These are phyloP conservation scores for Endocarpon pusillum DNA, from an alignment of 495 filamentous ascomycete genomes.

Conservation along the genomic window DNA sequence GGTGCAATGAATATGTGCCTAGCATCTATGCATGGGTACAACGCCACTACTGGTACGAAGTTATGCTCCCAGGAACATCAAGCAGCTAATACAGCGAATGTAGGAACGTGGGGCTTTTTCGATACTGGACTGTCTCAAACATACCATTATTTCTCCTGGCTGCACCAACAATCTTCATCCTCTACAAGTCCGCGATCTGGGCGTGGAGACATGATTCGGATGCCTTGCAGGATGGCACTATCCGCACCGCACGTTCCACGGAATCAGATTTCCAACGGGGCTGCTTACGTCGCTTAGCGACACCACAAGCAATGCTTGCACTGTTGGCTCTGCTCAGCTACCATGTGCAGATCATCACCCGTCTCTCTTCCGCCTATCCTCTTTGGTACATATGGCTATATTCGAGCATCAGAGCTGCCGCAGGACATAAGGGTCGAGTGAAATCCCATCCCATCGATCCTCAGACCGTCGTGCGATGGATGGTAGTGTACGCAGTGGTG, in stretches of 20 bases:
- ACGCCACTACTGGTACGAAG: constrained; percentile 63
- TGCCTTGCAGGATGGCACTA: constrained; percentile 1
- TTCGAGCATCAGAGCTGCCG: constrained; percentile 4
- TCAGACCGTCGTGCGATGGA: constrained; percentile 35
- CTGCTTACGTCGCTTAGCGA: constrained; percentile 32
- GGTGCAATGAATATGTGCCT: constrained; percentile 55
- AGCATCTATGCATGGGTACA: constrained; percentile 91
- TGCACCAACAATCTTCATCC: constrained; percentile 54
- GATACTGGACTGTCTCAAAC: constrained; percentile 81
- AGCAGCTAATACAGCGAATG: constrained; percentile 6
- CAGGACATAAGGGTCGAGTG: constrained; percentile 11
- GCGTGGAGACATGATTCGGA: constrained; percentile 11
- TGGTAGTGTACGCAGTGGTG: constrained; percentile 65
- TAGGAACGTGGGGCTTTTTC: constrained; percentile 75
- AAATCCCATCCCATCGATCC: not conserved
- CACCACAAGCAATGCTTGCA: constrained; percentile 56
- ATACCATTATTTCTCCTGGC: constrained; percentile 78
- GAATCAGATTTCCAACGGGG: too few species aligned
- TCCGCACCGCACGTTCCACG: not conserved
- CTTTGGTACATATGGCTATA: constrained; percentile 64
- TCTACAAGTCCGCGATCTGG: constrained; percentile 43
- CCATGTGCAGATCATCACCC: constrained; percentile 85
- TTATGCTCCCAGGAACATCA: not conserved
- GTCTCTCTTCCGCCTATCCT: constrained; percentile 76
- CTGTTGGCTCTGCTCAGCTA: constrained; percentile 56